Base-by-base conservation (phyloP, 1,284 basidiomycete species). In the Trametes versicolor region DNA sequence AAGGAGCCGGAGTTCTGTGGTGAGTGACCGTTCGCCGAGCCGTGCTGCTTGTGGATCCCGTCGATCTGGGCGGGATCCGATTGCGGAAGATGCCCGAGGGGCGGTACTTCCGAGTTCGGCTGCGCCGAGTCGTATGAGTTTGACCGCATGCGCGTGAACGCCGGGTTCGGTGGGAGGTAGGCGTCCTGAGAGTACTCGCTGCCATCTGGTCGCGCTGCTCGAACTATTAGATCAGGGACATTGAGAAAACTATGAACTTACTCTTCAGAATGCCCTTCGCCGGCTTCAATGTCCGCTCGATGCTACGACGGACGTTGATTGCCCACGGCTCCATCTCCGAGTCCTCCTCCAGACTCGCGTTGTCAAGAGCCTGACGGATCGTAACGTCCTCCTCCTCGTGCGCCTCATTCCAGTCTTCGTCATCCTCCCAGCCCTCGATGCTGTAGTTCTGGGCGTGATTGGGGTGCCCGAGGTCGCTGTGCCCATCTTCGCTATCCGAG, bases 181-280 rank as follows among this genome's bases (percentile, higher is more conserved):
- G 74, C 71, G 62, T 86, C 82, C 75, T 93, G 92, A 65, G 83
- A 82, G 74, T 92, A 92, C 37, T 77, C 83, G 2, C 80, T 81
- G 10, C 90, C 88, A 75, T 89, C 91, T 91, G 72, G 19, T 17
- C 72, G 69, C 47, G 60, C 74, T 76, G 68, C 61, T 56, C 59
- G 61, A 67, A 67, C 53, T 65, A 61, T 49, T 77, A 63, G 78
- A 74, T 63, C 49, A 54, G 34, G 69, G 61, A 68, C 53, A 58
- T 57, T 45, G 39, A 50, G 29, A 58, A 43, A 36, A 47, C 58
- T 29, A 55, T 57, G 34, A 0, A 85, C 91, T 74, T 74, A 96
- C 96, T 82, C 85, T 98, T 98, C 69, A 99, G 80, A 70, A 99
- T 98, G 41, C 96, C 93, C 78, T 87, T 94, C 50, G 88, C 82